These are phyloP conservation scores for Aureobasidium sp. DNA, from an alignment of 2,329 filamentous ascomycete genomes.

Conservation along the genomic window DNA sequence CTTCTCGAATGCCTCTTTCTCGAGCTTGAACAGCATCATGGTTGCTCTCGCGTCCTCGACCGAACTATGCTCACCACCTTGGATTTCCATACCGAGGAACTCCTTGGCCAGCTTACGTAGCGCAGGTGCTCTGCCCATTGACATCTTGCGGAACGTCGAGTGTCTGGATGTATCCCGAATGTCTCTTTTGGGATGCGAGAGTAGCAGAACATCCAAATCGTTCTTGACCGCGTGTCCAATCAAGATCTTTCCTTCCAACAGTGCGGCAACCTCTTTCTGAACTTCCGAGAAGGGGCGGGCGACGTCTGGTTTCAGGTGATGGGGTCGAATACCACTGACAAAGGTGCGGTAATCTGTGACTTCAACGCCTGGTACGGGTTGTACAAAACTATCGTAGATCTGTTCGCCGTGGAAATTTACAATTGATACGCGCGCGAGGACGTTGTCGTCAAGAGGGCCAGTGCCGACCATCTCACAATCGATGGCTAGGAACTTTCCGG, in stretches of 20 bases:
- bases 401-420: constrained; percentile 92
- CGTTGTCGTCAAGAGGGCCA: constrained; percentile 59
- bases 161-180: constrained; percentile 81
- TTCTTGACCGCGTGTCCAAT: constrained; percentile 81
- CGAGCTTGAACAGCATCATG: constrained; percentile 78
- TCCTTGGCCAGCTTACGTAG: constrained; percentile 54
- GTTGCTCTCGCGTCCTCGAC: constrained; percentile 77
- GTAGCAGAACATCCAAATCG: constrained; percentile 63
- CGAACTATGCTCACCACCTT: constrained; percentile 54
- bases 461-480: constrained; percentile 99
- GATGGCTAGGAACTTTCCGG: constrained; percentile 86
- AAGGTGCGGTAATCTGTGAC: constrained; percentile 88
- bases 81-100: constrained; percentile 53
- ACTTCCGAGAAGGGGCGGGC: constrained; percentile 62
- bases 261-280: constrained; percentile 60
- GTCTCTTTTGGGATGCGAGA: constrained; percentile 72
- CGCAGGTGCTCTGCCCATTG: constrained; percentile 61
- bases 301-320: constrained; percentile 55
- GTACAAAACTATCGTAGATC: constrained; percentile 89
- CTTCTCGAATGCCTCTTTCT: constrained; percentile 79
- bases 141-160: constrained; percentile 64
- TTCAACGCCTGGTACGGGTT: constrained; percentile 52
- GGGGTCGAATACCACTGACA: constrained; percentile 73
- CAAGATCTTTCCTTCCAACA: constrained; percentile 65
- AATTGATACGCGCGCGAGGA: constrained; percentile 77